Evolutionary conservation across 352 stramenopile genomes (phyloP).

Genomic region (Phytophthora meadii): DNA sequence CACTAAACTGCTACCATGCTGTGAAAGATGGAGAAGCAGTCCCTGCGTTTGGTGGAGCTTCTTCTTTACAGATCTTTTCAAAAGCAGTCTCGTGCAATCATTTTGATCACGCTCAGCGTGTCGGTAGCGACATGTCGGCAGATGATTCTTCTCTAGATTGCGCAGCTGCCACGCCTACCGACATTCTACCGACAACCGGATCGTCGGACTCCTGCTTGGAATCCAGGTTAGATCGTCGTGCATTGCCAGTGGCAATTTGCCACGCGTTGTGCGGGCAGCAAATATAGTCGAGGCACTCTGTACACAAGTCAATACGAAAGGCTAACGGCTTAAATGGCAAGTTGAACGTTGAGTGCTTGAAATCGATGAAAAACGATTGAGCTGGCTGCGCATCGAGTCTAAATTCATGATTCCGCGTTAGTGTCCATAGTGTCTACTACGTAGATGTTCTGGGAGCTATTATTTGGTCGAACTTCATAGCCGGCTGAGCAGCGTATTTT

Average conservation of each 20-base stretch:
- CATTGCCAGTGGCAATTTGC: neutral
- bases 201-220: constrained; percentile 3
- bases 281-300: constrained; percentile 8
- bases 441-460: too few species aligned
- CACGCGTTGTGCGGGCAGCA: neutral
- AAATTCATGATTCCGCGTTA: neutral
- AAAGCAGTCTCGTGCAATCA: too few species aligned
- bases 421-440: too few species aligned
- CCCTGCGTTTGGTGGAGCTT: too few species aligned
- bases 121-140: constrained; percentile 24
- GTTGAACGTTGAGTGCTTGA: constrained; percentile 1
- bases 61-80: too few species aligned
- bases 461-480: neutral
- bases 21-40: too few species aligned
- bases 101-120: neutral
- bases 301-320: neutral
- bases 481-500: neutral
- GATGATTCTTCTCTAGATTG: constrained; percentile 24
- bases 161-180: constrained; percentile 14
- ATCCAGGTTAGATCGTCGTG: neutral
- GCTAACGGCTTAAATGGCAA: neutral
- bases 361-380: constrained; percentile 9
- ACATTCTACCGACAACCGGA: constrained; percentile 23
- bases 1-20: too few species aligned
- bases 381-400: neutral